These are phyloP conservation scores for Globisporangium spinosum DNA, from an alignment of 352 stramenopile species.

Conservation along the genomic window DNA sequence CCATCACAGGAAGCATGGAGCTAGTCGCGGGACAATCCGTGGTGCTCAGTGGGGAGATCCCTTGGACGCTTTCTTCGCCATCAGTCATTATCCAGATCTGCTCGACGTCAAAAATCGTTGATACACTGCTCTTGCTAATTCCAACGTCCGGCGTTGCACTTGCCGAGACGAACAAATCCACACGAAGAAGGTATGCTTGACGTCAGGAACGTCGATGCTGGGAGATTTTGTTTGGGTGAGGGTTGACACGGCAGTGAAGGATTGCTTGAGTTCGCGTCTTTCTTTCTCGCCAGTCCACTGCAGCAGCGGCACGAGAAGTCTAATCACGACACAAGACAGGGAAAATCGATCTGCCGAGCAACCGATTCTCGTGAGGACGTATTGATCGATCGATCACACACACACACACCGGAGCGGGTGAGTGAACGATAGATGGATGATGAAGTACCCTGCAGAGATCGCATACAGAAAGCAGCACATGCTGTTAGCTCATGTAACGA, in stretches of 20 bases:
- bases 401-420: background rate
- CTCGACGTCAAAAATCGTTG: background rate
- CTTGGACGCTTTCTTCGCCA: conserved; percentile 4
- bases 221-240: background rate
- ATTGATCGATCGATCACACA: background rate
- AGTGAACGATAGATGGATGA: background rate
- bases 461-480: background rate
- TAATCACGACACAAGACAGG: background rate
- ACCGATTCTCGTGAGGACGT: background rate
- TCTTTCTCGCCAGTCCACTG: background rate
- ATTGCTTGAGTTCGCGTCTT: background rate
- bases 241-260: background rate
- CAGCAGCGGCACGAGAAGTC: background rate
- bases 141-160: background rate
- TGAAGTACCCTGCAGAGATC: background rate
- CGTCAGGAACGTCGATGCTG: conserved; percentile 3
- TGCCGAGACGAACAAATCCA: background rate
- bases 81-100: conserved; percentile 12
- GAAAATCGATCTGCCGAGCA: background rate
- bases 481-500: background rate
- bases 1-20: conserved; percentile 53
- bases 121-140: background rate
- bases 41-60: conserved; percentile 10
- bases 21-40: conserved; percentile 40
- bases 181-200: conserved; percentile 2